Conservation (phyloP, 2,329 filamentous ascomycete species). For the Ascochyta viciae-villosae region DNA sequence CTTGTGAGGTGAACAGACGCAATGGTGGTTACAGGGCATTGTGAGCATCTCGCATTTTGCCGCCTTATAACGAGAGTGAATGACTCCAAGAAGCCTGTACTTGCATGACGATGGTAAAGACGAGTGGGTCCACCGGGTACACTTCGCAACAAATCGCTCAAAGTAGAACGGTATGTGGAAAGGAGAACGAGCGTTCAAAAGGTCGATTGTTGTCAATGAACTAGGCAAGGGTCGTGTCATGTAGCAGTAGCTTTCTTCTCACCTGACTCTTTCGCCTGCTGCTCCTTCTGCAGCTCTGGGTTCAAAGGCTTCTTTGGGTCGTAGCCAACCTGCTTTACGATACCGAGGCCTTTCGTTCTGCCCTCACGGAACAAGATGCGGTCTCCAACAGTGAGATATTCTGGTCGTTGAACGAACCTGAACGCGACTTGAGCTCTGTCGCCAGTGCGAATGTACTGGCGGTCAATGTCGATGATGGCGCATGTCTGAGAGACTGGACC, state of each 20-base stretch:
- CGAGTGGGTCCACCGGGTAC: not conserved
- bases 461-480: conserved; percentile 95
- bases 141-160: conserved; percentile 10
- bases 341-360: conserved; percentile 91
- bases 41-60: not conserved
- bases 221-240: conserved; percentile 3
- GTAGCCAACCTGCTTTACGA: conserved; percentile 91
- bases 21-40: not conserved
- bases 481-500: conserved; percentile 95
- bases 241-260: conserved; percentile 17
- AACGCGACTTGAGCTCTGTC: conserved; percentile 95
- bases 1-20: not conserved
- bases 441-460: conserved; percentile 92
- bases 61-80: not conserved
- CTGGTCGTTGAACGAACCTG: conserved; percentile 90
- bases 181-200: not conserved
- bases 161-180: not conserved
- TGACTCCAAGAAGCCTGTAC: not conserved
- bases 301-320: conserved; percentile 65
- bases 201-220: not conserved
- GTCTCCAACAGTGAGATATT: conserved; percentile 89
- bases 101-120: too few relatives aligned
- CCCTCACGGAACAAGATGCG: conserved; percentile 92
- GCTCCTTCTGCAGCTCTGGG: conserved; percentile 35
- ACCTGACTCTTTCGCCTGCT: conserved; percentile 26